Conservation (phyloP, 1,139 yeast genomes). For the Blastobotrys petasosporus region DNA sequence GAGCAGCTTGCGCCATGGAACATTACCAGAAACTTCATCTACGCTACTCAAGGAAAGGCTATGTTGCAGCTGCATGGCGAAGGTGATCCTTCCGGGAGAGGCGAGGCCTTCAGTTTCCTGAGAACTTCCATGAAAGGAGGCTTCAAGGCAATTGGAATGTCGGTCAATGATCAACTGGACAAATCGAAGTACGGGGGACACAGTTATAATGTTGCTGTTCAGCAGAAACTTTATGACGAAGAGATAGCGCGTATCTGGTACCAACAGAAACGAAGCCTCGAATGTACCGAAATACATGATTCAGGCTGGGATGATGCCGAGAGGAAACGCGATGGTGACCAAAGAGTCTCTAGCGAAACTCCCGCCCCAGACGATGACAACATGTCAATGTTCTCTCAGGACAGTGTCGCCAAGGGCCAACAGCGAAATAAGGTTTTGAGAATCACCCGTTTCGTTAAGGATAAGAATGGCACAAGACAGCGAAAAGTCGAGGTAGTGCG, state of each 20-base stretch:
- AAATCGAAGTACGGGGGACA: constrained; percentile 53
- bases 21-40: constrained; percentile 78
- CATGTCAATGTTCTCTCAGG: constrained; percentile 32
- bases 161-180: constrained; percentile 38
- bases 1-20: constrained; percentile 96
- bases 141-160: constrained; percentile 57
- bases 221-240: constrained; percentile 87
- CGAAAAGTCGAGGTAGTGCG: constrained; percentile 70
- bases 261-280: constrained; percentile 64
- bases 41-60: constrained; percentile 93
- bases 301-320: constrained; percentile 35
- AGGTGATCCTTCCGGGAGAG: constrained; percentile 93
- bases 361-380: constrained; percentile 30
- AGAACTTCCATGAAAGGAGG: constrained; percentile 95
- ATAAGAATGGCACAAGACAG: constrained; percentile 81
- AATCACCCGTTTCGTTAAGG: constrained; percentile 75
- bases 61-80: constrained; percentile 96
- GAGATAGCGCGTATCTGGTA: constrained; percentile 91
- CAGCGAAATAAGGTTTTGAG: constrained; percentile 46
- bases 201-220: constrained; percentile 74
- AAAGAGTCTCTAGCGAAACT: constrained; percentile 4
- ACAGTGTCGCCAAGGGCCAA: constrained; percentile 20
- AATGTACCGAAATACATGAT: constrained; percentile 34
- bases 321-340: constrained; percentile 39
- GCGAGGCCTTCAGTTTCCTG: constrained; percentile 84